phyloP scores from a whole-genome alignment of 1,284 basidiomycete genomes.

The Hemileia vastatrix region DNA sequence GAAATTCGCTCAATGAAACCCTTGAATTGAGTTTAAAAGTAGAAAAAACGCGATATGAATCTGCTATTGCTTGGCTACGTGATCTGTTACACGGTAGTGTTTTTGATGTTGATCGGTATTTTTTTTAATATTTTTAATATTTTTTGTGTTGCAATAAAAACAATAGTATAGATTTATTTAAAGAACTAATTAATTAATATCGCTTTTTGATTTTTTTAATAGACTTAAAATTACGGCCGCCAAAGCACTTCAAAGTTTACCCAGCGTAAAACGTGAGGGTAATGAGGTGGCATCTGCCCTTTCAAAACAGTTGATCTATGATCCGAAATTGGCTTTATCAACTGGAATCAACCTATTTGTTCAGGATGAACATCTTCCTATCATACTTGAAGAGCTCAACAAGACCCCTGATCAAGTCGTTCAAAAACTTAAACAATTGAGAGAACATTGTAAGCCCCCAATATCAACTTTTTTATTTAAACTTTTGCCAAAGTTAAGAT shows the following conservation, averaged over 20 bases:
- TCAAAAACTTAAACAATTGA: constrained; percentile 62
- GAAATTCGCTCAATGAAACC: constrained; percentile 64
- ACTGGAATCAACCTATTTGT: constrained; percentile 62
- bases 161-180: constrained; percentile 1
- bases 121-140: neutral
- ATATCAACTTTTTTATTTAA: neutral
- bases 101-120: constrained; percentile 73
- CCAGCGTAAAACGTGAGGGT: constrained; percentile 84
- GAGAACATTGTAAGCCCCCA: constrained; percentile 55
- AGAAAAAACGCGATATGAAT: constrained; percentile 67
- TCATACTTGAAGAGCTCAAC: constrained; percentile 62
- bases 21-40: constrained; percentile 73
- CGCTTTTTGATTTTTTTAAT: constrained; percentile 22
- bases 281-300: constrained; percentile 67
- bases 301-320: constrained; percentile 58
- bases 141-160: too few relatives aligned
- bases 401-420: constrained; percentile 64
- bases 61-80: constrained; percentile 73
- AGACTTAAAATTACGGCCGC: constrained; percentile 77
- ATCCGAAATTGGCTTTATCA: constrained; percentile 59
- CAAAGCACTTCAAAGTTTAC: constrained; percentile 84
- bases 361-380: constrained; percentile 70
- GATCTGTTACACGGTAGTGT: constrained; percentile 75
- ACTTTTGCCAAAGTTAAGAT: neutral
- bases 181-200: neutral